phyloP scores from a whole-genome alignment of 495 filamentous ascomycete species.

The Tirmania nivea region DNA sequence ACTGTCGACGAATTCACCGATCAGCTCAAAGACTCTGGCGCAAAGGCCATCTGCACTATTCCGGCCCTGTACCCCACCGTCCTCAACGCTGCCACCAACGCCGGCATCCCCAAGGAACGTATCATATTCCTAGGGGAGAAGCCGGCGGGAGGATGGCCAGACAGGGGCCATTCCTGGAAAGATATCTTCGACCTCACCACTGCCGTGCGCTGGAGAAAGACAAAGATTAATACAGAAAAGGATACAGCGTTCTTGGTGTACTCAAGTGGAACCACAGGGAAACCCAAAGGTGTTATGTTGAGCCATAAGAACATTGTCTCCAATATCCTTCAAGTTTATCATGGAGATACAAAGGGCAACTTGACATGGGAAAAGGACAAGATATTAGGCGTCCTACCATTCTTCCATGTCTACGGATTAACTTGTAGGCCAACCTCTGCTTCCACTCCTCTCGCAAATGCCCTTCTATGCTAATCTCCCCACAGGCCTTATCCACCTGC shows the following conservation, averaged over 20 bases:
- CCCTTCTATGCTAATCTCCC: constrained; percentile 12
- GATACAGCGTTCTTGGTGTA: constrained; percentile 56
- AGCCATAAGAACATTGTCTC: constrained; percentile 62
- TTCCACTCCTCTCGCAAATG: background rate
- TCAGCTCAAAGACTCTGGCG: constrained; percentile 62
- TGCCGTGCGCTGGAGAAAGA: constrained; percentile 20
- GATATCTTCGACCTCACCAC: constrained; percentile 40
- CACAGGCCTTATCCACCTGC: constrained; percentile 39
- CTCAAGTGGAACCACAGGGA: constrained; percentile 72
- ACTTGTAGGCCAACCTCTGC: constrained; percentile 2
- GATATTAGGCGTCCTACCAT: constrained; percentile 62
- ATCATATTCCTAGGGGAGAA: constrained; percentile 65
- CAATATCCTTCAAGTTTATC: constrained; percentile 32
- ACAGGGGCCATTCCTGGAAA: constrained; percentile 38
- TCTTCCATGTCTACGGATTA: constrained; percentile 76
- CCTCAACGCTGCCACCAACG: constrained; percentile 40
- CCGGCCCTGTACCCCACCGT: constrained; percentile 38
- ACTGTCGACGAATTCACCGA: constrained; percentile 68
- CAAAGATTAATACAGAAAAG: constrained; percentile 30
- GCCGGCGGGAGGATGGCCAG: constrained; percentile 19
- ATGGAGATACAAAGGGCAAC: constrained; percentile 33
- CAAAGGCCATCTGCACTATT: constrained; percentile 59
- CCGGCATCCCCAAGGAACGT: constrained; percentile 38
- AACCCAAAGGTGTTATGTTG: constrained; percentile 86
- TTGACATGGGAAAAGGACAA: constrained; percentile 44